Evolutionary conservation across 2,329 filamentous ascomycete species (phyloP), one percentile per base, ranked within the genome.

Genomic region (Coccinonectria pachysandricola): DNA sequence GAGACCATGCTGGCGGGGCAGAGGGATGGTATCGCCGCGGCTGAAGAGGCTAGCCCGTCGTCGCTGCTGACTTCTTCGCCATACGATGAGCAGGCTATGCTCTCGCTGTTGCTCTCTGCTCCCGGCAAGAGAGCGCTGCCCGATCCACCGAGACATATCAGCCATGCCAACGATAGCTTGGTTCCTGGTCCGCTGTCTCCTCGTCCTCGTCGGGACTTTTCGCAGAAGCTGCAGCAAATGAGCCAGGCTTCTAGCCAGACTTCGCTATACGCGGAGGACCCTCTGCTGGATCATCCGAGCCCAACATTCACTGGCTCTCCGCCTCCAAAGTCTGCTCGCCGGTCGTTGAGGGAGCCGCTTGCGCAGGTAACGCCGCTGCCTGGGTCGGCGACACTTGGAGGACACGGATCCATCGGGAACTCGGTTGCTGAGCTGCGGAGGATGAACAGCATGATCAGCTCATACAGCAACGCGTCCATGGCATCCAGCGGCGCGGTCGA

Each of bases 381-480:
- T 15, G 30, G 27, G 9, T 31, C 28, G 9, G 34, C 30, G 2
- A 18, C 25, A 12, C 27, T 11, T 13, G 25, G 17, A 18, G 31
- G 26, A 15, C 22, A 33, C 29, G 28, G 33, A 7, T 44, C 43
- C 6, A 43, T 65, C 8, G 50, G 58, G n/a, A 51, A 47, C 33
- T 57, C 65, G 3, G 61, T 71, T 15, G 58, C 59, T 11, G 62
- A 70, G 45, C 60, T 74, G 30, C 60, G 69, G 7, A 57, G 68
- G 26, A 73, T 72, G 67, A 72, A 74, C 51, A 71, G 64, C 47
- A 50, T 62, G 27, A 42, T 68, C 22, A 67, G 60, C 40, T 53
- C 57, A 3, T 53, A 57, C 29, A 65, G 62, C 50, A 46, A 48
- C 11, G 52, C 54, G 2, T 60, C 62, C 1, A 39, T 54, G 21